Base-by-base conservation (phyloP, 371 early-diverging fungal genomes). In the Dentiscutata heterogama region DNA sequence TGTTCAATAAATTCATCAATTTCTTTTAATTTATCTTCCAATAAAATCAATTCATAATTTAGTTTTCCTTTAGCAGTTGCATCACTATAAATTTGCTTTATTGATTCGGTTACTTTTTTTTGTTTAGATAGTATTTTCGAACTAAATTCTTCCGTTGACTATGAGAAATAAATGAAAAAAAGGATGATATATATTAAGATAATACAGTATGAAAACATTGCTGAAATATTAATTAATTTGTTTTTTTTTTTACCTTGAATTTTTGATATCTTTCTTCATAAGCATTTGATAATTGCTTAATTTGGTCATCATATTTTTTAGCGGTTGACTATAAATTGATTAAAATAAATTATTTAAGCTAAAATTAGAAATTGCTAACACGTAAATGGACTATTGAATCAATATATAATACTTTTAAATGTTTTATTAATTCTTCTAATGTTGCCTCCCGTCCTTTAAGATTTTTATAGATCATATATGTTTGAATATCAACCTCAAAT, bases 21-120 rank as follows among this genome's bases (percentile, higher is more conserved):
- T 72, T 80, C 81, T 13, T 60, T 68, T 42, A 80, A 53, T 71
- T 80, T 80, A 61, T 71, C 70, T 27, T 71, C 81, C 31, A 80
- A 50, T 61, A 72, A 46, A 11, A 14, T 58, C n/a, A 60, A 20
- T 39, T 70, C 72, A 72, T 80, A 80, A 71, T 51, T 80, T 46
- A 80, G 35, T 56, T 80, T 80, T 42, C 60, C 70, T 51, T 16
- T 16, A 51, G 13, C 51, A 51, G 51, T 51, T 51, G 13, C 51
- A 51, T 46, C 46, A 42, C 61, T 80, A 60, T 71, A 35, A 64
- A 80, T 61, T 31, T 68, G 10, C 0, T 39, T 60, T 46, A 80
- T 29, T 35, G 18, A 1, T 46, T 60, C 35, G 18, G 53, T 35
- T 11, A 80, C 46, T 3, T 27, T 71, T 61, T 70, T 58, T 71